Base-by-base conservation (phyloP, 1,284 basidiomycete species). In the Microbotryum lychnidis-dioicae region DNA sequence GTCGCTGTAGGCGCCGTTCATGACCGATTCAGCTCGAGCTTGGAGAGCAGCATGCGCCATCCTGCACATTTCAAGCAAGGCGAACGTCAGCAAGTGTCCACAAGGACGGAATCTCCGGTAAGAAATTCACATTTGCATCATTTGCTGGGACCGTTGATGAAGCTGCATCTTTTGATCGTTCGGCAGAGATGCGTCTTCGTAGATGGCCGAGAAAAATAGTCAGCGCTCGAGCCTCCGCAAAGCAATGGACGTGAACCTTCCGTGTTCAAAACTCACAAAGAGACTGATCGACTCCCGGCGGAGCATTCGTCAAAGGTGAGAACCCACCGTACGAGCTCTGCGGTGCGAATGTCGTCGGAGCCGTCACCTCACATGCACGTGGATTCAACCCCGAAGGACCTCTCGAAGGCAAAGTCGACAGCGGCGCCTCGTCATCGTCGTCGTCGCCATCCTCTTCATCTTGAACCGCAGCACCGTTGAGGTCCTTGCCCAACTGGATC, bases 131-230 rank as follows among this genome's bases (percentile, higher is more conserved):
- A 68, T 68, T 37, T 50, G 45, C 64, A 66, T 68, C 66, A 68
- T 68, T 51, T 68, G 66, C 51, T 60, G 60, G 1, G 64, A 57
- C 37, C 66, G 66, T 47, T 68, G 64, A 37, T 68, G 66, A 3
- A 68, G 62, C 29, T 59, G 58, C 64, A 68, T 65, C 56, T 68
- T 68, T 50, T 68, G 66, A 31, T 68, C 66, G 56, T 52, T 60
- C 10, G 66, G 66, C 8, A 68, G 66, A 8, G 66, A 68, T 1
- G 66, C 66, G 56, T 68, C 63, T 56, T 7, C 25, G 7, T 37
- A 18, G 42, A 12, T 8, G 25, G 16, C 18, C n/a, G 49, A 23
- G 50, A 9, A 20, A 16, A n/a, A n/a, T 3, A 27, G 37, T 52
- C 23, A 63, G 57, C 23, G 4, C 8, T 16, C 27, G 27, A 29